phyloP scores from a whole-genome alignment of 805 yeast genomes.

The Schwanniomyces sp. region DNA sequence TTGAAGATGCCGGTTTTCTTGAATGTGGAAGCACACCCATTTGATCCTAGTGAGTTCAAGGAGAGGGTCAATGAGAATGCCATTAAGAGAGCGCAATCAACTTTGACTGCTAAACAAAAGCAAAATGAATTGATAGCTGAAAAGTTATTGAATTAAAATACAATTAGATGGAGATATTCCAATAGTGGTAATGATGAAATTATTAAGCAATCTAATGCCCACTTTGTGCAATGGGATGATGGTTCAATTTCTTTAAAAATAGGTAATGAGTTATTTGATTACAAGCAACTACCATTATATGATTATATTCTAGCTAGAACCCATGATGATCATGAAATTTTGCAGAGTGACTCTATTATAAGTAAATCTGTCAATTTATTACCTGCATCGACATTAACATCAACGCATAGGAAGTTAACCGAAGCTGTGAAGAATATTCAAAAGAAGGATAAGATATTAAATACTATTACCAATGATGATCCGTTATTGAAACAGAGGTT shows the following conservation, averaged over 20 bases:
- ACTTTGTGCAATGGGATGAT: conserved; percentile 91
- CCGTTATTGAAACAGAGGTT: conserved; percentile 68
- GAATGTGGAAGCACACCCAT: conserved; percentile 81
- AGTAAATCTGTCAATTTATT: conserved; percentile 69
- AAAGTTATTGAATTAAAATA: conserved; percentile 72
- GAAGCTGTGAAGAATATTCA: conserved; percentile 58
- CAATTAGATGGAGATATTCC: conserved; percentile 92
- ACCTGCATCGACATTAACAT: conserved; percentile 88
- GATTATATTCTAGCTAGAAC: conserved; percentile 74
- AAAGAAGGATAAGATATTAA: conserved; percentile 48
- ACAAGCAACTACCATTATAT: conserved; percentile 58
- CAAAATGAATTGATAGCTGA: conserved; percentile 54
- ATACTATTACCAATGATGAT: conserved; percentile 58
- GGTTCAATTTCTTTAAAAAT: conserved; percentile 83
- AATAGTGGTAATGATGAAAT: conserved; percentile 70
- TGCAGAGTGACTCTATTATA: conserved; percentile 67
- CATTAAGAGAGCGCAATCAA: conserved; percentile 20
- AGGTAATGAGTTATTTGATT: conserved; percentile 86
- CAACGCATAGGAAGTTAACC: conserved; percentile 78
- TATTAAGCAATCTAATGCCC: conserved; percentile 83
- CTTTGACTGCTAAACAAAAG: conserved; percentile 42
- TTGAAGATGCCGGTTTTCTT: conserved; percentile 82
- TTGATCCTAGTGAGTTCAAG: conserved; percentile 70
- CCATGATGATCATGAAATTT: conserved; percentile 68
- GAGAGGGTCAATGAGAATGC: conserved; percentile 44